Evolutionary conservation across 768 basidiomycete genomes (phyloP), one percentile per base, ranked within the genome.

Genomic region (Rhizopogon sp.): DNA sequence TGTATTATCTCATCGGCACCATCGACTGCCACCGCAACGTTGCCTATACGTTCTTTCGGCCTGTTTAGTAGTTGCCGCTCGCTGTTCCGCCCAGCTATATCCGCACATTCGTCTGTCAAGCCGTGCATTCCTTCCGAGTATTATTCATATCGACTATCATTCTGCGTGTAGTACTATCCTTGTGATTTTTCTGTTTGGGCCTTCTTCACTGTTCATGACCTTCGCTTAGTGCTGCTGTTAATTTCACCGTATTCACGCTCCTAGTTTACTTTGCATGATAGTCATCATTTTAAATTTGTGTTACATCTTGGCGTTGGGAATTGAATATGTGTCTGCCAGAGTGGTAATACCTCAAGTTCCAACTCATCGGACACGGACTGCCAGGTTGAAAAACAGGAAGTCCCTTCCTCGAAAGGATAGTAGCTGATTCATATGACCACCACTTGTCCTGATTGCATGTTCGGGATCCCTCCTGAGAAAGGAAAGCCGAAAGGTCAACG

Each of bases 61-160:
- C 33, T 50, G 56, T 39, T 51, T 35, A 14, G 25, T 37, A 25
- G 14, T 25, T 50, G 44, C 43, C 41, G 25, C 22, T 50, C 52
- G 52, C 52, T 53, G 5, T 47, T 37, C 31, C 13, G 42, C 29
- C 42, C 13, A 37, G 46, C 13, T 35, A 35, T 47, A 47, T 47
- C 29, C 29, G 20, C 17, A 47, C 20, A 37, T 49, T 37, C 53
- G 66, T 58, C 65, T 61, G 63, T 55, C 43, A 59, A 53, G 50
- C 44, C 46, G 53, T 33, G 46, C 59, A 59, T 43, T 58, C 53
- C 49, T 40, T 50, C 47, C 53, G 54, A 49, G 50, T 55, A 56
- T 46, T 69, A 70, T 67, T 66, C 49, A 70, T 71, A 69, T 69
- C 70, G 60, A 58, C 68, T 70, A 69, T 39, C 53, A 59, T 56